Conservation (phyloP, 2,329 filamentous ascomycete species). For the Torrubiellomyces zombiae region DNA sequence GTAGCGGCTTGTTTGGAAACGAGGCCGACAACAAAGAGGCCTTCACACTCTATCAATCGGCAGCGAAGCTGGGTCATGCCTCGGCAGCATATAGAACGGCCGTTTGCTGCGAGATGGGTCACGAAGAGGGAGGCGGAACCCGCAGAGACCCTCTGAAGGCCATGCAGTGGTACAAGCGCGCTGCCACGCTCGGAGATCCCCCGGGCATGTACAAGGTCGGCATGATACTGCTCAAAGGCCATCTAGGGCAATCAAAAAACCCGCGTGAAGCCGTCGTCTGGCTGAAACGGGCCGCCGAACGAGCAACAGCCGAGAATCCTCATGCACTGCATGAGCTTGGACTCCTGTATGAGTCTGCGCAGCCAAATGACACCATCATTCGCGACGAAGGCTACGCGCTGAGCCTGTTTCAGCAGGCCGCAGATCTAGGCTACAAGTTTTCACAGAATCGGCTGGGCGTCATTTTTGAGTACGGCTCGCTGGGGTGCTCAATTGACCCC, state of each 20-base stretch:
- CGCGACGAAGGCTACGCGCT: conserved; percentile 69
- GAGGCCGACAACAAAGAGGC: conserved; percentile 81
- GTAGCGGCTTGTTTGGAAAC: conserved; percentile 61
- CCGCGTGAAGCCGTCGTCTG: conserved; percentile 75
- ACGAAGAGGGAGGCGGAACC: conserved; percentile 87
- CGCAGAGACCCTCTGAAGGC: conserved; percentile 82
- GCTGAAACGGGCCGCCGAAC: conserved; percentile 84
- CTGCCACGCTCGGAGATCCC: conserved; percentile 75
- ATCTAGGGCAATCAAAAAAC: conserved; percentile 75
- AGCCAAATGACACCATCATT: conserved; percentile 54
- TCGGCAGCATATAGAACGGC: conserved; percentile 85
- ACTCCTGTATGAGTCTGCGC: conserved; percentile 46
- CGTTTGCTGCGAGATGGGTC: conserved; percentile 91
- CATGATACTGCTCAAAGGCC: conserved; percentile 84
- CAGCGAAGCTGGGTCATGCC: conserved; percentile 75
- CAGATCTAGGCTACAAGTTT: conserved; percentile 84
- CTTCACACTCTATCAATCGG: conserved; percentile 82
- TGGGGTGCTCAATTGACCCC: conserved; percentile 71
- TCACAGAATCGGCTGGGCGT: conserved; percentile 81
- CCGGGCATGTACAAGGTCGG: conserved; percentile 98
- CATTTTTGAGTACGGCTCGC: conserved; percentile 74
- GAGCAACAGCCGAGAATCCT: conserved; percentile 76
- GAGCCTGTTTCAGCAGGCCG: conserved; percentile 71
- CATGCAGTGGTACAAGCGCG: conserved; percentile 94
- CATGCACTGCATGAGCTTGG: conserved; percentile 86